Evolutionary conservation across 345 rosid species (phyloP).

Genomic region (Angophora floribunda): DNA sequence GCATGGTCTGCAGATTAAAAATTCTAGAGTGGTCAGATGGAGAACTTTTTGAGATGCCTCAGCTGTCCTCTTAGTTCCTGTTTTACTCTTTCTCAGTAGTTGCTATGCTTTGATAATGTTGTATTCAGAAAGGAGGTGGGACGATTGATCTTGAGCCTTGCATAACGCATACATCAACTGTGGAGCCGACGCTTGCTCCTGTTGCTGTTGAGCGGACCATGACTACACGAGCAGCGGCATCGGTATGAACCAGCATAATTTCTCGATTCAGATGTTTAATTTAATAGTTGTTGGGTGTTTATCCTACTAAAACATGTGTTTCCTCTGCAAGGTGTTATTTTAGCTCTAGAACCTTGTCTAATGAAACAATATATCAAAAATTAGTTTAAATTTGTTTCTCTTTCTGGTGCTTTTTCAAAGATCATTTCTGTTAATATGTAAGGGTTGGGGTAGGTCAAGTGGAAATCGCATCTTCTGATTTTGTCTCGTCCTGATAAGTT

Average conservation of each 20-base stretch:
- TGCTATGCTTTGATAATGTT: neutral
- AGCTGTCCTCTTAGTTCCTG: neutral
- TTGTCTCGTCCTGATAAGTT: neutral
- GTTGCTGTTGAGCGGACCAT: slow-evolving; percentile 97
- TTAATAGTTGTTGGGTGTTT: neutral
- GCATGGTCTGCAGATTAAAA: neutral
- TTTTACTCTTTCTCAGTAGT: neutral
- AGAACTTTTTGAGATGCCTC: neutral
- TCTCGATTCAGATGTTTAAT: neutral
- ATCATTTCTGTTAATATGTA: neutral
- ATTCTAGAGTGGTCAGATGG: neutral
- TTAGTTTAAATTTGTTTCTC: neutral
- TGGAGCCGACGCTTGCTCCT: slow-evolving; percentile 99
- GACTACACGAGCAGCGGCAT: slow-evolving; percentile 99
- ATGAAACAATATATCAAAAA: neutral
- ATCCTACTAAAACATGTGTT: neutral
- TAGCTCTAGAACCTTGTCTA: neutral
- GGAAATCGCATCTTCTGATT: neutral
- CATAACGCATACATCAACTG: slow-evolving; percentile 87
- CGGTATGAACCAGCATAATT: slow-evolving; percentile 34
- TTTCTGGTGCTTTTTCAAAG: neutral
- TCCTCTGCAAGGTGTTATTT: neutral
- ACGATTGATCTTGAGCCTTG: slow-evolving; percentile 93
- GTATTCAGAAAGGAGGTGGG: slow-evolving; percentile 91
- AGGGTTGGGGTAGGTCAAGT: neutral